Conservation (phyloP, 768 basidiomycete genomes). For the Trametes elegans region DNA sequence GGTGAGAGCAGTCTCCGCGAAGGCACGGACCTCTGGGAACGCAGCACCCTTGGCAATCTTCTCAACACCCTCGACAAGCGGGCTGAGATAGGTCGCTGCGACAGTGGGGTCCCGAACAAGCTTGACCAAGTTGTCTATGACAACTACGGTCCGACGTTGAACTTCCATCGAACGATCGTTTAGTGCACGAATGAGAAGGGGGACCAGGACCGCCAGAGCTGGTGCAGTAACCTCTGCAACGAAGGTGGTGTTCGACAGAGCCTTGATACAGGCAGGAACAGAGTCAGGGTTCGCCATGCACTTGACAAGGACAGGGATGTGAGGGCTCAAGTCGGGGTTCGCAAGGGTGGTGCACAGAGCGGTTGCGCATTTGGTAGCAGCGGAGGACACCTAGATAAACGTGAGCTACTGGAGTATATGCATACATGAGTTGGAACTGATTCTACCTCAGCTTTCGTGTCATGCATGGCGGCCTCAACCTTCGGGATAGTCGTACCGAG, state of each 20-base stretch:
- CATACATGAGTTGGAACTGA: not conserved
- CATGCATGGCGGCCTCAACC: conserved; percentile 90
- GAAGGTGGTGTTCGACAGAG: conserved; percentile 91
- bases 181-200: conserved; percentile 84
- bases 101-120: conserved; percentile 90
- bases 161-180: conserved; percentile 97
- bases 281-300: conserved; percentile 91
- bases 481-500: conserved; percentile 80
- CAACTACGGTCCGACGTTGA: conserved; percentile 90
- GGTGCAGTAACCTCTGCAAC: conserved; percentile 96
- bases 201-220: conserved; percentile 94
- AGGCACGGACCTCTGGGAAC: conserved; percentile 97
- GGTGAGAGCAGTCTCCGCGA: conserved; percentile 77
- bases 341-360: conserved; percentile 86
- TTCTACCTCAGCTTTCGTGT: conserved; percentile 88
- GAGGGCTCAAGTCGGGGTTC: conserved; percentile 89
- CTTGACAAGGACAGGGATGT: conserved; percentile 86
- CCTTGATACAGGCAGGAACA: conserved; percentile 91
- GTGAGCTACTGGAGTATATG: not conserved
- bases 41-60: conserved; percentile 89
- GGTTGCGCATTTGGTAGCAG: conserved; percentile 88
- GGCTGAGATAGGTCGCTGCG: conserved; percentile 84
- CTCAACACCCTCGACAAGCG: conserved; percentile 86
- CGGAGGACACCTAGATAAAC: conserved; percentile 65
- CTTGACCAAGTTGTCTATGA: conserved; percentile 95